Base-by-base conservation (phyloP, 495 filamentous ascomycete species). In the Xylaria flabelliformis region DNA sequence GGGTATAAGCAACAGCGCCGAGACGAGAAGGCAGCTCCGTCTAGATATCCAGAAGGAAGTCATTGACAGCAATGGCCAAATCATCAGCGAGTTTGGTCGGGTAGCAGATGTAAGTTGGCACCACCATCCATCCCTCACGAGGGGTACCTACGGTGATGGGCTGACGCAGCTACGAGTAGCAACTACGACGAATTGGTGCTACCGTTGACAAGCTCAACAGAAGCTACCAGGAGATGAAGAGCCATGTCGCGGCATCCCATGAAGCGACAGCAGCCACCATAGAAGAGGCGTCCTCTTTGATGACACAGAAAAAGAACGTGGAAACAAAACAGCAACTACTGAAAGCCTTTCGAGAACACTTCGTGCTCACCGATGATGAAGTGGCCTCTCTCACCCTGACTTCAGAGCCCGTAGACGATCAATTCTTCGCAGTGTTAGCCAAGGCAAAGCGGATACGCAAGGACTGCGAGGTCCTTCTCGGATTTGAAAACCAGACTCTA, bases 11-110 rank as follows among this genome's bases (percentile, higher is more conserved):
- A 98, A 98, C 77, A 94, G 88, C 9, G 84, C 91, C 9, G 93
- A 97, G 72, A 91, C 91, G 24, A 87, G 96, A 13, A 89, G 96
- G 41, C 90, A 92, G 73, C 81, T 98, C 15, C 88, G 94, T 41
- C 82, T 97, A 1, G 92, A 97, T 81, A 87, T 97, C 2, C 94
- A 98, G 80, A 94, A 93, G 75, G 94, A 98, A 80, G 92, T 98
- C 42, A 93, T 98, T 58, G 89, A 95, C 71, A 93, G 93, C 82
- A 98, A 98, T 90, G 94, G 91, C 42, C 91, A 94, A 69, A 93
- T 99, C 69, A 90, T 99, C 63, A 83, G 87, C 66, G 95, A 97
- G 77, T 98, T 98, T 83, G 92, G 94, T 34, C 88, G 91, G 73
- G 94, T 99, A 51, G 94, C 95, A 55, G 93, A 97, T 89, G 94